Evolutionary conservation across 768 basidiomycete genomes (phyloP).

Genomic region (Tremella yokohamensis): DNA sequence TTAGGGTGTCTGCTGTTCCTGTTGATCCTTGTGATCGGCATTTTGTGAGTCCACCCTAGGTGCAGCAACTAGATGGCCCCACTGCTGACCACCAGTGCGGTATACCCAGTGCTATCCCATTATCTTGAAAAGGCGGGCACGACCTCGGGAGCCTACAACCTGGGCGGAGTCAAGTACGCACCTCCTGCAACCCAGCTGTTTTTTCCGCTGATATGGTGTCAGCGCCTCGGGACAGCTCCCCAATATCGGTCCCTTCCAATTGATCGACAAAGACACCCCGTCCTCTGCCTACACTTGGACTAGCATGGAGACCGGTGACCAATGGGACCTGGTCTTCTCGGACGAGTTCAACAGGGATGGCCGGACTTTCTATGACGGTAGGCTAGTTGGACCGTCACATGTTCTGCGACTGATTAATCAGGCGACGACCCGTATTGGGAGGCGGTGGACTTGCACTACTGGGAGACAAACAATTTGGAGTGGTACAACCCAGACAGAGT

Average conservation of each 20-base stretch:
- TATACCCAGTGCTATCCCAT: conserved; percentile 74
- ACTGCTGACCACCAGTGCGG: conserved; percentile 53
- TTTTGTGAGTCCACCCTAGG: conserved; percentile 63
- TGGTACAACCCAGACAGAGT: conserved; percentile 52
- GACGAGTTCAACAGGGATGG: conserved; percentile 75
- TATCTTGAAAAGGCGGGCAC: conserved; percentile 44
- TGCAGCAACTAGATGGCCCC: background rate
- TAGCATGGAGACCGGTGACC: conserved; percentile 69
- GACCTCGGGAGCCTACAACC: conserved; percentile 63
- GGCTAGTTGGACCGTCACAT: background rate
- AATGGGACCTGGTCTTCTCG: conserved; percentile 81
- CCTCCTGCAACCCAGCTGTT: background rate
- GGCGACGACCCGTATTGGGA: conserved; percentile 56
- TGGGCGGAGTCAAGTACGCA: conserved; percentile 73
- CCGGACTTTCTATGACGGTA: conserved; percentile 43
- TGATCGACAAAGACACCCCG: conserved; percentile 79
- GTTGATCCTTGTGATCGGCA: conserved; percentile 63
- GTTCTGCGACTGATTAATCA: background rate
- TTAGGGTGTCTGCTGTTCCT: conserved; percentile 66
- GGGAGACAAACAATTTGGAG: conserved; percentile 49
- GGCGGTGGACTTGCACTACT: conserved; percentile 55
- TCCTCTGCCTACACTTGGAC: conserved; percentile 59
- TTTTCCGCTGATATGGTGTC: conserved; percentile 4
- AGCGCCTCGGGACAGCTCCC: conserved; percentile 77
- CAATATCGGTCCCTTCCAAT: conserved; percentile 60